These are phyloP conservation scores for Mycosarcoma mackinlayi DNA, from an alignment of 1,284 basidiomycete species.

Conservation along the genomic window DNA sequence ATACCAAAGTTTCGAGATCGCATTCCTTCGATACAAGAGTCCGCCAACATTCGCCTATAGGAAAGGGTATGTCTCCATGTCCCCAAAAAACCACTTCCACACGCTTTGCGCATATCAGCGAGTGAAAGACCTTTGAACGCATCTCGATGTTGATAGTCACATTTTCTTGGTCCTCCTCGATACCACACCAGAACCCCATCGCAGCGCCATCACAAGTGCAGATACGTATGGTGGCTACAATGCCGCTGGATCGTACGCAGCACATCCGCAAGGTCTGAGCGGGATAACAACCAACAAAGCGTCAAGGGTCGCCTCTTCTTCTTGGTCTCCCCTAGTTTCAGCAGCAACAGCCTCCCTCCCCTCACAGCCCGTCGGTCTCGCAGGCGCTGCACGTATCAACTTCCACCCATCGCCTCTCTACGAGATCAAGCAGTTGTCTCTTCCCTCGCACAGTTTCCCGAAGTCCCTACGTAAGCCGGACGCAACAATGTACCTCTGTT, in stretches of 20 bases:
- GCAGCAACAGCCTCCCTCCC: conserved; percentile 6
- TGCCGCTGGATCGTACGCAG: conserved; percentile 31
- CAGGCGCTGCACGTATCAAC: conserved; percentile 33
- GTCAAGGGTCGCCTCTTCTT: conserved; percentile 30
- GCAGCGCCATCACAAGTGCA: conserved; percentile 21
- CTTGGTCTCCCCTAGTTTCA: conserved; percentile 22
- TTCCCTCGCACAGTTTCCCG: conserved; percentile 43
- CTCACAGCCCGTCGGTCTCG: conserved; percentile 14
- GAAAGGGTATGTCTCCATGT: conserved; percentile 15
- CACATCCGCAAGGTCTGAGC: conserved; percentile 22
- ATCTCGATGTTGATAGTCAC: no score
- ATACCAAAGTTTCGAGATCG: conserved; percentile 40
- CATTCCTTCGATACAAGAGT: conserved; percentile 33
- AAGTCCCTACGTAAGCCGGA: conserved; percentile 49
- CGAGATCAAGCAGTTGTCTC: conserved; percentile 56
- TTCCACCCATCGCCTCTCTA: conserved; percentile 62
- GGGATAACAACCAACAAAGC: conserved; percentile 29
- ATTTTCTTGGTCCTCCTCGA: no score
- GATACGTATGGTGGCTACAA: conserved; percentile 32
- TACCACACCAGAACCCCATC: no score
- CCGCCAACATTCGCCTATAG: conserved; percentile 12
- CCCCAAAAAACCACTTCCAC: not conserved
- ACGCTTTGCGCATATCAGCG: not conserved
- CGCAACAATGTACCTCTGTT: conserved; percentile 42
- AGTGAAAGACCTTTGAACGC: conserved; percentile 2